A percentile compares a stretch with the other conserved stretches of the same genome.
These are phyloP conservation scores for Ogataea neopini DNA, from an alignment of 805 yeast genomes.

Conservation along the genomic window DNA sequence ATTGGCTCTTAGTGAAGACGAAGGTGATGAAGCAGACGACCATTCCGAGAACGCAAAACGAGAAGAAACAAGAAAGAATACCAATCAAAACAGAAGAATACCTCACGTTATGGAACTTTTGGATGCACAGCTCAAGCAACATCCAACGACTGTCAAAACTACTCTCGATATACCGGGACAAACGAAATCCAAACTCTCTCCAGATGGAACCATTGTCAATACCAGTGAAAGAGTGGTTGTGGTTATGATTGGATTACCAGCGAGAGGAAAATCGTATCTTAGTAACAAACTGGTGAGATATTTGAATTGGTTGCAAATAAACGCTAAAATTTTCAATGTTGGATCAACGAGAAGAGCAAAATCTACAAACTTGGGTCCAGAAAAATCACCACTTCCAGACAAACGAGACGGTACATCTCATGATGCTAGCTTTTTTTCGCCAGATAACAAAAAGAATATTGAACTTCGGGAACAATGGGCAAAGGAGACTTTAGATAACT, in stretches of 20 bases:
- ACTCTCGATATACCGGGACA: constrained; percentile 92
- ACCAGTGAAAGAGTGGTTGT: constrained; percentile 77
- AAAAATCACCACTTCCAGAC: constrained; percentile 61
- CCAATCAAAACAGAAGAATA: constrained; percentile 25
- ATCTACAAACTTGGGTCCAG: constrained; percentile 65
- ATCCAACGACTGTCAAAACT: constrained; percentile 37
- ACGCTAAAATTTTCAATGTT: constrained; percentile 87
- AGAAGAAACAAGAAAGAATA: constrained; percentile 30
- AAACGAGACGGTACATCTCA: constrained; percentile 43
- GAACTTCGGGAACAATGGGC: constrained; percentile 92
- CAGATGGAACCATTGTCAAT: constrained; percentile 64
- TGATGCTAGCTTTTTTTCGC: constrained; percentile 83
- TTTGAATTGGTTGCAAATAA: constrained; percentile 92
- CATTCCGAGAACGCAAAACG: constrained; percentile 3
- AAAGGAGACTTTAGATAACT: constrained; percentile 82
- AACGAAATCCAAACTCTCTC: constrained; percentile 75
- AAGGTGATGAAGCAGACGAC: constrained; percentile 28
- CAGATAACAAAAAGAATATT: constrained; percentile 65
- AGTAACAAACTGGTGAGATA: constrained; percentile 89
- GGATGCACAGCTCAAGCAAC: constrained; percentile 2
- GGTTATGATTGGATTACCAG: constrained; percentile 96
- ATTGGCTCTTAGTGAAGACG: constrained; percentile 29
- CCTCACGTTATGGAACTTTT: constrained; percentile 6
- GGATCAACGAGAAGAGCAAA: constrained; percentile 91
- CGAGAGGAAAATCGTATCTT: constrained; percentile 91